Base-by-base conservation (phyloP, 352 stramenopile genomes). In the Blastocystis sp. region DNA sequence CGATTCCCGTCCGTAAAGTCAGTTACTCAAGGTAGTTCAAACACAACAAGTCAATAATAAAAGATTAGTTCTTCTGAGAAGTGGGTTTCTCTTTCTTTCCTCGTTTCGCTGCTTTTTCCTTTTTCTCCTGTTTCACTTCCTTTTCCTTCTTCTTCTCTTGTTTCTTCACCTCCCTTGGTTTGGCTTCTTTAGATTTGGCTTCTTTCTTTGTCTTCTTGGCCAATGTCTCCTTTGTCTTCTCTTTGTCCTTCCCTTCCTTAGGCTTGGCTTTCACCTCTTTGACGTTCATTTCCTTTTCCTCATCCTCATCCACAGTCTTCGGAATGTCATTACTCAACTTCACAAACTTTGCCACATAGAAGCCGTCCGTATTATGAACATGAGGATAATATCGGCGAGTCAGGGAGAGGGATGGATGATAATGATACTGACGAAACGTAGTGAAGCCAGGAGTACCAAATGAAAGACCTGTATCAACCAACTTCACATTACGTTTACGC, bases 301-400 rank as follows among this genome's bases (percentile, higher is more conserved):
- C 86, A 27, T 91, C 69, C 63, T 92, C 88, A 6, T 90, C 92
- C 85, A 95, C 94, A 65, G 89, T 89, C 59, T 89, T 89, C 7
- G 92, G 92, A 85, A 87, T 87, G 92, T 91, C 88, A 86, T 99
- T 98, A 59, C 95, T 95, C 58, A 97, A 94, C 91, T 99, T 99
- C 89, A 98, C 95, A 69, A 99, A 95, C 91, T 99, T 99, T 51
- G 95, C 95, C 42, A 99, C 96, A 90, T 97, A 99, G 90, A 99
- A 99, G 51, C 97, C 97, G 90, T 99, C 97, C 96, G 99, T 99
- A 91, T 99, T 99, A 92, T 99, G 97, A 88, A 95, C 95, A 89
- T 99, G 97, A 54, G 97, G 97, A 91, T 99, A 99, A 89, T 99
- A 99, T 73, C 97, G 92, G 43, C 95, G 90, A 51, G 96, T 98